Percentiles rank a stretch among this genome's conserved stretches.
Conservation (phyloP, 2,329 filamentous ascomycete species). For the Arthroderma sp. region DNA sequence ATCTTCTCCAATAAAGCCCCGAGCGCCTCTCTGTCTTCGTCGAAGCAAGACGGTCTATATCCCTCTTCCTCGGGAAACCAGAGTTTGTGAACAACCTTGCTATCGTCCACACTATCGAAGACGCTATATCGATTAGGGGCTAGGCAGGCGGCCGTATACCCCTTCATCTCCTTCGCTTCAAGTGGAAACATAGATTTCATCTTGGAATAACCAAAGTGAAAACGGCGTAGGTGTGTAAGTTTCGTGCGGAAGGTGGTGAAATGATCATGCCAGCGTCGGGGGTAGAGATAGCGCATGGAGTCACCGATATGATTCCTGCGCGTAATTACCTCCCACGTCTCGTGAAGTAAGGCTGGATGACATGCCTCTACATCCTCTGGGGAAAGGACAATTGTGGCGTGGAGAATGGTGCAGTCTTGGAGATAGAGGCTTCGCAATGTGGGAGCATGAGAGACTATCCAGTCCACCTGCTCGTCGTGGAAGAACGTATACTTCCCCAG, state of each 20-base stretch:
- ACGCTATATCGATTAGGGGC: background rate
- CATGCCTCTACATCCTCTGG: background rate
- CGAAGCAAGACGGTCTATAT: slow-evolving; percentile 1
- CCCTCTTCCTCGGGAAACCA: background rate
- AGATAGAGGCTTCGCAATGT: slow-evolving; percentile 32
- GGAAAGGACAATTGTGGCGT: slow-evolving; percentile 1
- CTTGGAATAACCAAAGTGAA: slow-evolving; percentile 10
- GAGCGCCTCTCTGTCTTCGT: slow-evolving; percentile 12
- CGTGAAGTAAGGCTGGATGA: background rate
- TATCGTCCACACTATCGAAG: too few species aligned
- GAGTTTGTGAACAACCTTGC: too few species aligned
- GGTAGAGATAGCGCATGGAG: slow-evolving; percentile 5
- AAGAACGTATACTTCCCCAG: slow-evolving; percentile 32
- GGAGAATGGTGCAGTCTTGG: slow-evolving; percentile 30
- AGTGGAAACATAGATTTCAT: slow-evolving; percentile 10
- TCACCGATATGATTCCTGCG: background rate
- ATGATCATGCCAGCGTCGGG: slow-evolving; percentile 14
- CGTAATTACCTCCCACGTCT: background rate
- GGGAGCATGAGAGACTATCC: slow-evolving; percentile 28
- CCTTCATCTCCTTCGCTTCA: slow-evolving; percentile 12
- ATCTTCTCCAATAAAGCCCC: slow-evolving; percentile 10
- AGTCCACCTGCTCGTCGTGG: slow-evolving; percentile 35
- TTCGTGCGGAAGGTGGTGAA: slow-evolving; percentile 12
- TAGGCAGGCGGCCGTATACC: background rate
- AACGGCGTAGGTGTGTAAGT: slow-evolving; percentile 12